These are phyloP conservation scores for Alternaria rosae DNA, from an alignment of 2,329 filamentous ascomycete genomes.

Conservation along the genomic window DNA sequence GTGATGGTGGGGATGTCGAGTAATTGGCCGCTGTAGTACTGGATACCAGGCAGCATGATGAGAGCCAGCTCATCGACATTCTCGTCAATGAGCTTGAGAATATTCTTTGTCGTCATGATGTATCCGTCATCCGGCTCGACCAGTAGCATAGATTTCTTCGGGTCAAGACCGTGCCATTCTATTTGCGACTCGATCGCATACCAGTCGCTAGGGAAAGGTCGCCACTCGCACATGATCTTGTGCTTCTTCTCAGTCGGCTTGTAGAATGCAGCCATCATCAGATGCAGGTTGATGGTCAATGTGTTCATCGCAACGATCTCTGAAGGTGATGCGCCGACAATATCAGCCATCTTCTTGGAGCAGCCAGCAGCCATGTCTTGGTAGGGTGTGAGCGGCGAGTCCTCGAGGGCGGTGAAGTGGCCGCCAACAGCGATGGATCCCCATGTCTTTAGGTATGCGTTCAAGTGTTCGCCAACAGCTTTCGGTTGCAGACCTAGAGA, in stretches of 20 bases:
- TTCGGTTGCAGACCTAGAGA: slow-evolving; percentile 85
- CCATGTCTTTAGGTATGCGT: slow-evolving; percentile 82
- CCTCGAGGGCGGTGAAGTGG: slow-evolving; percentile 74
- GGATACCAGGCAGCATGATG: slow-evolving; percentile 81
- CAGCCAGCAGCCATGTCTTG: slow-evolving; percentile 80
- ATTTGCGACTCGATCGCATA: slow-evolving; percentile 87
- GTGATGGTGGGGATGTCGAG: slow-evolving; percentile 86
- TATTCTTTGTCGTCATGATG: slow-evolving; percentile 70
- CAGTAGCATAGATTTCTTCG: slow-evolving; percentile 72
- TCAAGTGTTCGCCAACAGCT: slow-evolving; percentile 69
- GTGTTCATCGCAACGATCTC: slow-evolving; percentile 91
- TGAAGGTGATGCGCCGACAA: slow-evolving; percentile 74
- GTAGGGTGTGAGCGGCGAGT: slow-evolving; percentile 76
- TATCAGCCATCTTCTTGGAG: slow-evolving; percentile 70
- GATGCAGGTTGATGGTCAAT: slow-evolving; percentile 79
- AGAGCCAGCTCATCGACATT: slow-evolving; percentile 76
- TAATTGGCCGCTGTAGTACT: slow-evolving; percentile 89
- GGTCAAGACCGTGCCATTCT: slow-evolving; percentile 70
- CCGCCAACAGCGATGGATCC: slow-evolving; percentile 82
- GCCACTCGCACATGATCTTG: slow-evolving; percentile 86
- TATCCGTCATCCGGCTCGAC: slow-evolving; percentile 69
- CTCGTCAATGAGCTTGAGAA: slow-evolving; percentile 74
- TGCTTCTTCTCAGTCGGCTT: slow-evolving; percentile 68
- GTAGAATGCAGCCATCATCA: slow-evolving; percentile 88
- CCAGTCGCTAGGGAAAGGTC: slow-evolving; percentile 87